A percentile compares a stretch with the other conserved stretches of the same genome.
phyloP scores from a whole-genome alignment of 139 green algal genomes.

The Trebouxia sp. region DNA sequence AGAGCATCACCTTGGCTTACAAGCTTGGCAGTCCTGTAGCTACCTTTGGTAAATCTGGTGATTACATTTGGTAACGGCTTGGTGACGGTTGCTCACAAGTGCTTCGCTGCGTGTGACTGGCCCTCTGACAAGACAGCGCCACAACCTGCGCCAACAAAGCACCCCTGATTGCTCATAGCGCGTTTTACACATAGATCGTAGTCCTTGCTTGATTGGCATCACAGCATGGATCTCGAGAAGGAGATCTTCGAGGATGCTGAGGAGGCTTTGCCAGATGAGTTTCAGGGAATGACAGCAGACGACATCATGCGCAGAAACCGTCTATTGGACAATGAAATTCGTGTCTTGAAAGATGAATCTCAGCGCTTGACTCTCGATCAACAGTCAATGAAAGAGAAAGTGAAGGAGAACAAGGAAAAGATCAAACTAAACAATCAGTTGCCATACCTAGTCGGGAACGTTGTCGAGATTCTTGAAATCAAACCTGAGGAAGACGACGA shows the following conservation, averaged over 20 bases:
- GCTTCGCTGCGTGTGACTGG: no score
- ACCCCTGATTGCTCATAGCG: no score
- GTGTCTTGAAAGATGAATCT: slow-evolving; percentile 94
- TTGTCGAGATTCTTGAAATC: slow-evolving; percentile 96
- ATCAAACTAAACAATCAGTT: slow-evolving; percentile 99
- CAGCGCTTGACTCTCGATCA: slow-evolving; percentile 87
- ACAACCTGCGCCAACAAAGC: not conserved
- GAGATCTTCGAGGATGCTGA: slow-evolving; percentile 47
- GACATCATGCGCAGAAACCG: slow-evolving; percentile 80
- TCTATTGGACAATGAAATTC: slow-evolving; percentile 97
- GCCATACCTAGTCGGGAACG: slow-evolving; percentile 97
- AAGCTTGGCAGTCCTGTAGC: no score
- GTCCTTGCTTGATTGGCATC: not conserved
- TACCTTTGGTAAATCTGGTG: no score
- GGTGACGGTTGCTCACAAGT: no score
- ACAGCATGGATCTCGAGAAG: slow-evolving; percentile 41
- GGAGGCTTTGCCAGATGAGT: slow-evolving; percentile 87
- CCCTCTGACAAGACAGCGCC: not conserved
- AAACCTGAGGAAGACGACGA: slow-evolving; percentile 90
- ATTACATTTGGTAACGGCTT: not conserved
- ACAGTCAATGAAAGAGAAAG: slow-evolving; percentile 62
- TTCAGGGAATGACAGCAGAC: slow-evolving; percentile 84
- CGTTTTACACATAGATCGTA: no score
- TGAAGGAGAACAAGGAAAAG: slow-evolving; percentile 96
- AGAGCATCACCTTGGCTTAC: no score